Percentiles rank a stretch among this genome's conserved stretches.
Evolutionary conservation across 2,329 filamentous ascomycete species (phyloP).

Genomic region (Alternaria sp.): DNA sequence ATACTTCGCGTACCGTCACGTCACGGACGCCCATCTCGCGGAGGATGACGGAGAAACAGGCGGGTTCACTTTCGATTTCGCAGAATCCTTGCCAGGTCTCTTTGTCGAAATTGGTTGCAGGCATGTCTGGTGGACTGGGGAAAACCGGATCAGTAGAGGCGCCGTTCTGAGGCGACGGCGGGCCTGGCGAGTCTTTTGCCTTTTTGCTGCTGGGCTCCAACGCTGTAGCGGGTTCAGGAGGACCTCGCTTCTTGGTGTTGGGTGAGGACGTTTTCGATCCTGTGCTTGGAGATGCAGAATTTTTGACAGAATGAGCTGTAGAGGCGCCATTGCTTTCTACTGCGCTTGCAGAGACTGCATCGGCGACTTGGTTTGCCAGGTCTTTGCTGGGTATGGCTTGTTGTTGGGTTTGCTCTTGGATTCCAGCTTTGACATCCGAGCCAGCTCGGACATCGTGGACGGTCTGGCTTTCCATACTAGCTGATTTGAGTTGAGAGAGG

Average conservation of each 20-base stretch:
- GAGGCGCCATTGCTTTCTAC: not conserved
- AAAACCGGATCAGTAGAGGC: conserved; percentile 8
- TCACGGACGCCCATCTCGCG: conserved; percentile 76
- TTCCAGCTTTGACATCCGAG: not conserved
- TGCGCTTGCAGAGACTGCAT: not conserved
- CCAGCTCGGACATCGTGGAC: not conserved
- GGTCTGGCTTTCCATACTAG: not conserved
- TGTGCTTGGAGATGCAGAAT: not conserved
- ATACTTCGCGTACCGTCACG: conserved; percentile 77
- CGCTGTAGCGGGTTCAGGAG: conserved; percentile 6
- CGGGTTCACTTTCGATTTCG: conserved; percentile 90
- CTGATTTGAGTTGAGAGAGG: not conserved
- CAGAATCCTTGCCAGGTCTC: conserved; percentile 72
- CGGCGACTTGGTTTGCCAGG: not conserved
- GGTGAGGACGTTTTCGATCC: conserved; percentile 5
- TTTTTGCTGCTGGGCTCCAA: conserved; percentile 25
- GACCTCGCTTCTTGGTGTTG: conserved; percentile 24
- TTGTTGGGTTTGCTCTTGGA: not conserved
- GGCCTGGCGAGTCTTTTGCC: conserved; percentile 13
- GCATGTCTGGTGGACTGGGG: conserved; percentile 34
- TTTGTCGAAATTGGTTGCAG: conserved; percentile 49
- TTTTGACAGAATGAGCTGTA: not conserved
- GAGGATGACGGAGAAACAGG: conserved; percentile 84
- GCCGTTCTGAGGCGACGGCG: not conserved
- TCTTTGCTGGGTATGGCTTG: conserved; percentile 2